Evolutionary conservation across 257 asterid genomes (phyloP).

Genomic region (Eucommia ulmoides): DNA sequence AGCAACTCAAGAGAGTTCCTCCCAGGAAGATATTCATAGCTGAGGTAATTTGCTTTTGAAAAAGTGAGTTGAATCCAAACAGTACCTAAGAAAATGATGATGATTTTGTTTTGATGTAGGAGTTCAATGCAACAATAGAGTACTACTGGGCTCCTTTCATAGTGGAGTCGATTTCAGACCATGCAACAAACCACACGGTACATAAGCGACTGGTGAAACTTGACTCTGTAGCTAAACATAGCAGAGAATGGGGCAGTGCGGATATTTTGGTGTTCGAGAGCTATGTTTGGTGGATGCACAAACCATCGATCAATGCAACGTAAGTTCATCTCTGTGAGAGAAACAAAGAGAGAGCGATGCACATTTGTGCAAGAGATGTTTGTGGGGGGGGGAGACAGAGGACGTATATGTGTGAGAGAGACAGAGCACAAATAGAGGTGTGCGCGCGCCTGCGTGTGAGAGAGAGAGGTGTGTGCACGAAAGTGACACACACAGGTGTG

Average conservation of each 20-base stretch:
- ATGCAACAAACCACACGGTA: constrained; percentile 65
- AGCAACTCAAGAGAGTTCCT: constrained; percentile 50
- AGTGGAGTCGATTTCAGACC: constrained; percentile 78
- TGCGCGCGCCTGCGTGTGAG: too few species aligned
- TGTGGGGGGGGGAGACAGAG: too few species aligned
- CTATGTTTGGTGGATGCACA: constrained; percentile 96
- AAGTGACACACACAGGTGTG: too few species aligned
- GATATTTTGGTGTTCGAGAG: constrained; percentile 73
- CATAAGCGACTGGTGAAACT: constrained; percentile 56
- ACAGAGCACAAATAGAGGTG: too few species aligned
- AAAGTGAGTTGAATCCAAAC: too few species aligned
- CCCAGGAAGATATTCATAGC: constrained; percentile 62
- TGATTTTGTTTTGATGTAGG: constrained; percentile 35
- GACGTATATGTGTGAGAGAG: too few species aligned
- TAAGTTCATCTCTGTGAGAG: too few species aligned
- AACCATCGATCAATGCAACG: constrained; percentile 73
- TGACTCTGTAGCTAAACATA: constrained; percentile 61
- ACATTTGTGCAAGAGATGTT: too few species aligned
- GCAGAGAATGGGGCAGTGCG: constrained; percentile 63
- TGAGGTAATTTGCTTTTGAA: constrained; percentile 63
- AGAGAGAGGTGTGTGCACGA: too few species aligned
- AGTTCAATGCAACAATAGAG: constrained; percentile 68
- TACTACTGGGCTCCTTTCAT: constrained; percentile 96
- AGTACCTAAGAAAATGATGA: too few species aligned
- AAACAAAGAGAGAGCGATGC: too few species aligned